Percentiles rank a stretch among this genome's conserved stretches.
phyloP scores from a whole-genome alignment of 306 rosid species.

The Rosa chinensis region DNA sequence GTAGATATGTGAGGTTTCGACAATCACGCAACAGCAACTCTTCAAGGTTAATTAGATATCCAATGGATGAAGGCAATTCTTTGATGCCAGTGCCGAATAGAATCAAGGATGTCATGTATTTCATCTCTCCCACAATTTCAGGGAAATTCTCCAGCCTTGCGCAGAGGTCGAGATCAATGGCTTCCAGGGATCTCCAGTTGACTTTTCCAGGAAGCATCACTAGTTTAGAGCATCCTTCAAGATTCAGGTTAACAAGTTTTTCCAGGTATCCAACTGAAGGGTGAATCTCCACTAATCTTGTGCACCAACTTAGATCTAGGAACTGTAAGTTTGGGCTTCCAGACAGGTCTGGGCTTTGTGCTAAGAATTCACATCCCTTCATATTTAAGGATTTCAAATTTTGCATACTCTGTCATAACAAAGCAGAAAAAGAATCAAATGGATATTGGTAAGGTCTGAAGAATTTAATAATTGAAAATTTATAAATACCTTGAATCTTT shows the following conservation, averaged over 20 bases:
- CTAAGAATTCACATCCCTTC: too few relatives aligned
- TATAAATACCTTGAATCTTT: constrained; percentile 15
- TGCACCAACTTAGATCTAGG: too few relatives aligned
- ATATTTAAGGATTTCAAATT: too few relatives aligned
- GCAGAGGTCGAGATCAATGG: rapidly evolving
- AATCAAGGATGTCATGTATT: background rate
- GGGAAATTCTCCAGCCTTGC: background rate
- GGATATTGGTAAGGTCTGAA: constrained; percentile 1
- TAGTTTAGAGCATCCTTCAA: too few relatives aligned
- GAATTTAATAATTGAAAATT: background rate
- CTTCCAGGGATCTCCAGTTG: background rate
- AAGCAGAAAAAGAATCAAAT: too few relatives aligned
- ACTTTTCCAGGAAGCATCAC: background rate
- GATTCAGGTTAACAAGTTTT: too few relatives aligned
- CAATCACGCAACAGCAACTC: background rate
- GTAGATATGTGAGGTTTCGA: background rate
- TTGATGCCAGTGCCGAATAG: background rate
- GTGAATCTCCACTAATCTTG: too few relatives aligned
- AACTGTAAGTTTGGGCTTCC: too few relatives aligned
- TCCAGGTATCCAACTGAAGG: too few relatives aligned
- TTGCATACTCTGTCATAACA: too few relatives aligned
- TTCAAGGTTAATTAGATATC: background rate
- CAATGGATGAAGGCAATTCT: background rate
- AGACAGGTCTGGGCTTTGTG: too few relatives aligned
- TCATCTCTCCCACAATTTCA: background rate